phyloP scores from a whole-genome alignment of 352 stramenopile species.

The Chrysophaeum taylorii region DNA sequence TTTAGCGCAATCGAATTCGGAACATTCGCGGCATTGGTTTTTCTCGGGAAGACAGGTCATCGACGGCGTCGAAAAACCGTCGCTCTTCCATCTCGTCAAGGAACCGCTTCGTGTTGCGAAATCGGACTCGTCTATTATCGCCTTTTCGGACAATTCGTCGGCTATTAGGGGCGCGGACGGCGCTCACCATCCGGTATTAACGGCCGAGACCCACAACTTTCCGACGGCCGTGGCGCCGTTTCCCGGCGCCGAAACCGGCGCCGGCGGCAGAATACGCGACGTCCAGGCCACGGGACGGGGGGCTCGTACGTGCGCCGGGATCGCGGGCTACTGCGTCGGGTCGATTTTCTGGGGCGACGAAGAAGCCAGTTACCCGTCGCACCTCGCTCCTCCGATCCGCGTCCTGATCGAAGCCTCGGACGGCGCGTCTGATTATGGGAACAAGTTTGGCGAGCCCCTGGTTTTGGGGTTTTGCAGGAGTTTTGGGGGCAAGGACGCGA shows the following conservation, averaged over 20 bases:
- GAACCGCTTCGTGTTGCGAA: conserved; percentile 55
- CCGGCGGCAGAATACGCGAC: conserved; percentile 91
- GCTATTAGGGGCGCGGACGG: conserved; percentile 63
- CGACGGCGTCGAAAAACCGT: conserved; percentile 90
- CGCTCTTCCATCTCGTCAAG: conserved; percentile 98
- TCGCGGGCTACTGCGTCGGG: conserved; percentile 76
- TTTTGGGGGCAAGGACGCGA: conserved; percentile 86
- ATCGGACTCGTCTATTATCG: conserved; percentile 87
- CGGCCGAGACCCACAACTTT: conserved; percentile 99
- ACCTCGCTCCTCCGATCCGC: conserved; percentile 65
- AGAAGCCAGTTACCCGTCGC: conserved; percentile 68
- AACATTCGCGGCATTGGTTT: conserved; percentile 99
- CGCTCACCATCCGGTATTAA: conserved; percentile 88
- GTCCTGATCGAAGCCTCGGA: conserved; percentile 94
- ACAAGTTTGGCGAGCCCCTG: conserved; percentile 99
- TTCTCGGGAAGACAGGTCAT: conserved; percentile 97
- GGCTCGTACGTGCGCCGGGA: conserved; percentile 82
- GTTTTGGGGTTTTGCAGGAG: conserved; percentile 91
- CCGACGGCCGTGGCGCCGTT: conserved; percentile 80
- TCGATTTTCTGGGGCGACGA: conserved; percentile 89
- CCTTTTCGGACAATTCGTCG: conserved; percentile 98
- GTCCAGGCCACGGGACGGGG: conserved; percentile 94
- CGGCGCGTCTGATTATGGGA: conserved; percentile 97
- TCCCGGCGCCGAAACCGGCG: conserved; percentile 88
- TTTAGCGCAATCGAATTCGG: conserved; percentile 94